Conservation (phyloP, 2,329 filamentous ascomycete genomes). For the Xylariales sp. region DNA sequence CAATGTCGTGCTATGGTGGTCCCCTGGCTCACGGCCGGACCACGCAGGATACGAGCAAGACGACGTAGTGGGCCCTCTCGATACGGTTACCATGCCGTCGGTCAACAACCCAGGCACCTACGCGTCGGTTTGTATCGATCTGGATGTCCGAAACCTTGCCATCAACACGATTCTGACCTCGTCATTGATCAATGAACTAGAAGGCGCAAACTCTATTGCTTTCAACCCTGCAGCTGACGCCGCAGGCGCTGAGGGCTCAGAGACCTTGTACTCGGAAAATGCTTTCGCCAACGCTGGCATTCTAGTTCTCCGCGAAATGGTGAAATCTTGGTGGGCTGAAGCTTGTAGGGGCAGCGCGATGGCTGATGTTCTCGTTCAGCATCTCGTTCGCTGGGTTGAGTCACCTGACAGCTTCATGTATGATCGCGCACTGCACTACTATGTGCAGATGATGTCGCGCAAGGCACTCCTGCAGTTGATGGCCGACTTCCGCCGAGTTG, state of each 20-base stretch:
- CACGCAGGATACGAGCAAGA: slow-evolving; percentile 96
- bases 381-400: slow-evolving; percentile 96
- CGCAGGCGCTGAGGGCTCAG: slow-evolving; percentile 55
- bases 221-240: slow-evolving; percentile 74
- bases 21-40: slow-evolving; percentile 77
- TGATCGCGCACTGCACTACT: slow-evolving; percentile 89
- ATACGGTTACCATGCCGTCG: slow-evolving; percentile 85
- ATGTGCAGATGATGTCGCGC: slow-evolving; percentile 97
- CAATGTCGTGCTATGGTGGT: slow-evolving; percentile 97
- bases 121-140: slow-evolving; percentile 91
- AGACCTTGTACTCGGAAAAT: slow-evolving; percentile 76
- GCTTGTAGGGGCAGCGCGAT: slow-evolving; percentile 86
- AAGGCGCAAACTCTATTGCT: slow-evolving; percentile 81
- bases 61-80: slow-evolving; percentile 76
- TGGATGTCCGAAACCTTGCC: slow-evolving; percentile 88
- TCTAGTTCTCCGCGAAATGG: slow-evolving; percentile 91
- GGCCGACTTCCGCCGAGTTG: slow-evolving; percentile 91
- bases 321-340: slow-evolving; percentile 97
- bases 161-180: slow-evolving; percentile 98
- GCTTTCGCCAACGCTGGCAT: slow-evolving; percentile 92
- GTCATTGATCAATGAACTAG: slow-evolving; percentile 92
- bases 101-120: slow-evolving; percentile 93
- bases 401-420: slow-evolving; percentile 92
- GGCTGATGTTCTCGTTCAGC: slow-evolving; percentile 96
- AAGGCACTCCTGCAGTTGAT: slow-evolving; percentile 97